A percentile compares a stretch with the other conserved stretches of the same genome.
phyloP scores from a whole-genome alignment of 768 basidiomycete genomes.

The Pholiota molesta region DNA sequence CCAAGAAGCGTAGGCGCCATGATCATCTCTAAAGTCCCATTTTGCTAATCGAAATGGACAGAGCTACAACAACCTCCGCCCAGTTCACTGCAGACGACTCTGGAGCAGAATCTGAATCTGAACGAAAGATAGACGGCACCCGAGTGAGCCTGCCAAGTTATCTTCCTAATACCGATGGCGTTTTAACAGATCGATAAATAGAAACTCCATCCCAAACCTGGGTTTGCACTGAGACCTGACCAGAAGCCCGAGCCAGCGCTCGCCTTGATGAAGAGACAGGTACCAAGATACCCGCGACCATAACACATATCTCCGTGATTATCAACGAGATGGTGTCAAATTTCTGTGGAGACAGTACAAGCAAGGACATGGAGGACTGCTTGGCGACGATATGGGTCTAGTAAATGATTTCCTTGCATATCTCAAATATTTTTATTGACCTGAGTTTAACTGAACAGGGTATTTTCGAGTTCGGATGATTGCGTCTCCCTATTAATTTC shows the following conservation, averaged over 20 bases:
- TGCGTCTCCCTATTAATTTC: too few relatives aligned
- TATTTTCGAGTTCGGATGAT: neutral
- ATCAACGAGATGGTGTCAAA: constrained; percentile 84
- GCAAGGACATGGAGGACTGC: constrained; percentile 71
- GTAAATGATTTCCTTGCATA: constrained; percentile 33
- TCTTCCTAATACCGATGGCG: neutral
- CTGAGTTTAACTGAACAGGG: constrained; percentile 7
- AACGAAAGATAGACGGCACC: constrained; percentile 29
- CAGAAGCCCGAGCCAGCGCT: constrained; percentile 49
- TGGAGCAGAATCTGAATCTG: constrained; percentile 27
- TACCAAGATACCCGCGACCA: constrained; percentile 62
- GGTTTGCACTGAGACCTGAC: constrained; percentile 48
- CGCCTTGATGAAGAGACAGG: constrained; percentile 46
- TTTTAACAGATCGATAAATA: constrained; percentile 18
- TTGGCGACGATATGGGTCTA: constrained; percentile 97
- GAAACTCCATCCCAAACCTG: constrained; percentile 52
- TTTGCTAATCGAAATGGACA: neutral
- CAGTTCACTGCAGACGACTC: constrained; percentile 7
- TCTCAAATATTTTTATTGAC: neutral
- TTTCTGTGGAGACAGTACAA: constrained; percentile 81
- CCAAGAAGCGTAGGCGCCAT: neutral
- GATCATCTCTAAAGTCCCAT: neutral
- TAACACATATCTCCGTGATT: constrained; percentile 87
- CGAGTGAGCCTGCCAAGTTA: constrained; percentile 22
- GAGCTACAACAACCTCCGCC: neutral